These are phyloP conservation scores for Macrophomina phaseolina DNA, from an alignment of 2,329 filamentous ascomycete species.

Conservation along the genomic window DNA sequence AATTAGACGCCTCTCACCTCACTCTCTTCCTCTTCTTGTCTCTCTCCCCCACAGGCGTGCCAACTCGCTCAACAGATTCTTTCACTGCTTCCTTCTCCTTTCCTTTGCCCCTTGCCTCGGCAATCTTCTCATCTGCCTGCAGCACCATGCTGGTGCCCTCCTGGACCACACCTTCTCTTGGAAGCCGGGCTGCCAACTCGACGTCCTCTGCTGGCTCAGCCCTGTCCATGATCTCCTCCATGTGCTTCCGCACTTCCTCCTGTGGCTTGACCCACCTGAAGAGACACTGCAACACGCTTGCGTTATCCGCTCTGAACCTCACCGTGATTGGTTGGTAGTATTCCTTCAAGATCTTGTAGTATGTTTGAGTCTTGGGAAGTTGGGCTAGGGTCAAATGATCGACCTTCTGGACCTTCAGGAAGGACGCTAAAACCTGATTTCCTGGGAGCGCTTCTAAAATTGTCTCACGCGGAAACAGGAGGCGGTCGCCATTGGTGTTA, in stretches of 20 bases:
- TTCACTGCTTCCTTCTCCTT: constrained; percentile 5
- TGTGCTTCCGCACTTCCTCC: constrained; percentile 45
- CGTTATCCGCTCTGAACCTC: constrained; percentile 59
- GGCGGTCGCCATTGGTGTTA: constrained; percentile 68
- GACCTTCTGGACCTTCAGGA: constrained; percentile 60
- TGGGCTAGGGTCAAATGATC: constrained; percentile 51
- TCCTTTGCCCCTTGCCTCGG: background rate
- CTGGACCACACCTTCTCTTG: constrained; percentile 41
- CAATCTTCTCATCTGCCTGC: constrained; percentile 26
- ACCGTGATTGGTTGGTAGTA: constrained; percentile 75
- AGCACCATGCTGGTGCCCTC: constrained; percentile 34
- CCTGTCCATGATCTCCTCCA: constrained; percentile 57
- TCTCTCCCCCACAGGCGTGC: constrained; percentile 6
- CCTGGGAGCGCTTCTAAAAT: constrained; percentile 72
- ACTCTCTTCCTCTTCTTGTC: constrained; percentile 20
- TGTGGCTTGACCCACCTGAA: constrained; percentile 59
- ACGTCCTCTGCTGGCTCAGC: constrained; percentile 61
- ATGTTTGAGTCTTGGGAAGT: constrained; percentile 62
- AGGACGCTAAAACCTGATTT: constrained; percentile 72
- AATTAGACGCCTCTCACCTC: background rate
- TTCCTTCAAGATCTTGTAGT: constrained; percentile 25
- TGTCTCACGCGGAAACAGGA: constrained; percentile 78
- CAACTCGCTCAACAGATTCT: constrained; percentile 14
- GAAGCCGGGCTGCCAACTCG: constrained; percentile 62
- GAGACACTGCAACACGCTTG: constrained; percentile 60